These are phyloP conservation scores for Lachancea meyersii DNA, from an alignment of 805 yeast species.

Conservation along the genomic window DNA sequence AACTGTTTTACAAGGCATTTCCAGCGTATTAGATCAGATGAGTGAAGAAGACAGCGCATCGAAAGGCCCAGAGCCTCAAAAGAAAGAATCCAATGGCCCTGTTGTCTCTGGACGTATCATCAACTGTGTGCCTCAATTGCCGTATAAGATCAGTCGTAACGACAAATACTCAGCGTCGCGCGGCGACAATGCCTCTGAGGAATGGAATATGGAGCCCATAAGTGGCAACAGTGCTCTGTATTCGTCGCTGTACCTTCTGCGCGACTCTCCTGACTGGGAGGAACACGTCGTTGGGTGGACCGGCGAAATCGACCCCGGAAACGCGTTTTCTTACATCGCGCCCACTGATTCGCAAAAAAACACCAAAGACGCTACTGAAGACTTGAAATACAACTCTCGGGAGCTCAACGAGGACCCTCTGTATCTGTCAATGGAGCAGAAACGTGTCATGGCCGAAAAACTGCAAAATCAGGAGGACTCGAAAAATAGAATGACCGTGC, in stretches of 20 bases:
- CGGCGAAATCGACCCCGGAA: constrained; percentile 58
- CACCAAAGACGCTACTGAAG: constrained; percentile 2
- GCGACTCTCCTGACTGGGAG: constrained; percentile 71
- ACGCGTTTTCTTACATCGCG: constrained; percentile 12
- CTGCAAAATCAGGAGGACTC: constrained; percentile 39
- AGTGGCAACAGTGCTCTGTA: constrained; percentile 83
- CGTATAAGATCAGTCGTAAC: constrained; percentile 29
- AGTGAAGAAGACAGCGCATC: background rate
- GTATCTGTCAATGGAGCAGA: constrained; percentile 52
- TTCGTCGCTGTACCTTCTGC: constrained; percentile 61
- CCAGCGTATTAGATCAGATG: background rate
- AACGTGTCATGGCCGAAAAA: constrained; percentile 30
- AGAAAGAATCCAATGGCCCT: background rate
- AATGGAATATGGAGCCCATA: constrained; percentile 55
- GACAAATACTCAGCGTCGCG: constrained; percentile 20
- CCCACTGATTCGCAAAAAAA: constrained; percentile 5
- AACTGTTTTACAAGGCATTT: too few relatives aligned
- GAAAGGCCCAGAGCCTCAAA: background rate
- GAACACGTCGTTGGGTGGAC: constrained; percentile 92
- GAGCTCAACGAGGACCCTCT: constrained; percentile 48
- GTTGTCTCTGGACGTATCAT: constrained; percentile 24
- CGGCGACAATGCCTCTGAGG: constrained; percentile 1
- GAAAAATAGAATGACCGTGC: constrained; percentile 48
- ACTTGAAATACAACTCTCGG: constrained; percentile 7
- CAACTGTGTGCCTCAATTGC: constrained; percentile 34